phyloP scores from a whole-genome alignment of 1,284 basidiomycete genomes.

The Cryptococcus wingfieldii region DNA sequence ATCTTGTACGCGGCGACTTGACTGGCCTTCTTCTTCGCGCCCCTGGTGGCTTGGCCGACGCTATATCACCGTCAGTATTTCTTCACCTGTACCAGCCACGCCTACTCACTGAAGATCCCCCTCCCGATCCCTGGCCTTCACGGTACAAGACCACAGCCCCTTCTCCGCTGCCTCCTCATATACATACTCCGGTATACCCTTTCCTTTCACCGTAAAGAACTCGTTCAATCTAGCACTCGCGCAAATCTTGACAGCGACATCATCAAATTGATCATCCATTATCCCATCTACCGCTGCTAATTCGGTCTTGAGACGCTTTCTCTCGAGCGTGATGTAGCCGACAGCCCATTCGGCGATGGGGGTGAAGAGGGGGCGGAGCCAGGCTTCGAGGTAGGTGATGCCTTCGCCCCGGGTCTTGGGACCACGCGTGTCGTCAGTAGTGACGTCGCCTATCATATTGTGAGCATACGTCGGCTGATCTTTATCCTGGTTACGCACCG shows the following conservation, averaged over 20 bases:
- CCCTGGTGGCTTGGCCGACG: conserved; percentile 22
- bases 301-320: neutral
- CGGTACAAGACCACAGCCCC: conserved; percentile 19
- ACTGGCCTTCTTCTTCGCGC: conserved; percentile 28
- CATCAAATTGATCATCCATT: conserved; percentile 12
- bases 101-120: conserved; percentile 21
- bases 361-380: conserved; percentile 36
- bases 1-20: conserved; percentile 36
- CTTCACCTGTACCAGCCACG: neutral
- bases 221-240: conserved; percentile 25
- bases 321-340: conserved; percentile 17
- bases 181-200: conserved; percentile 16
- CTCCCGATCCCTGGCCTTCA: conserved; percentile 10
- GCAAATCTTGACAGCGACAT: conserved; percentile 8
- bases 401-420: conserved; percentile 28
- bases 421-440: neutral
- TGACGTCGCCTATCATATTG: neutral
- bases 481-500: neutral
- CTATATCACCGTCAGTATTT: conserved; percentile 3
- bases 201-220: conserved; percentile 18
- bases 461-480: neutral
- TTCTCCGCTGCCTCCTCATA: neutral
- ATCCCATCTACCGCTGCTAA: neutral
- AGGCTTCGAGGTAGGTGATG: conserved; percentile 26
- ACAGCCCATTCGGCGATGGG: conserved; percentile 30